Evolutionary conservation across 345 rosid genomes (phyloP).

Genomic region (Brassica napus): DNA sequence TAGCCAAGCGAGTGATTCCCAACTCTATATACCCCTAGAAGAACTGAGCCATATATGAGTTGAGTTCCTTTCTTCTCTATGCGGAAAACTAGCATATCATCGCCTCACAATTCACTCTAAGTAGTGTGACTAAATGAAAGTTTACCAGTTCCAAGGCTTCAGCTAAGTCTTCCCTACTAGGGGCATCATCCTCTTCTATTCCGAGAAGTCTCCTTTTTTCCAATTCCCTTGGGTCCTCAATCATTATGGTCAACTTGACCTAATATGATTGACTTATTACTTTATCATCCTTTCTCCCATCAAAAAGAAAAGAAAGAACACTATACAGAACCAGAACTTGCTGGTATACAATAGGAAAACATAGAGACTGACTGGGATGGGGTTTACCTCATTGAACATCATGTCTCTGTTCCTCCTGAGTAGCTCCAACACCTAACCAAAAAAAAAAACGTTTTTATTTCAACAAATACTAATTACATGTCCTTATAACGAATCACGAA

Average conservation of each 20-base stretch:
- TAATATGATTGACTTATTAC: conserved; percentile 27
- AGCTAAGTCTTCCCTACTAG: conserved; percentile 82
- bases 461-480: neutral
- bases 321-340: no score
- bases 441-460: neutral
- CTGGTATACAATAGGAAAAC: no score
- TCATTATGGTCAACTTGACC: conserved; percentile 82
- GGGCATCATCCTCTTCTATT: conserved; percentile 71
- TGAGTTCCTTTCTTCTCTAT: neutral
- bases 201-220: conserved; percentile 88
- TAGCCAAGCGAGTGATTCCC: conserved; percentile 4
- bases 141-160: conserved; percentile 73
- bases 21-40: conserved; percentile 5
- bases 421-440: conserved; percentile 70
- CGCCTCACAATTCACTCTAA: neutral
- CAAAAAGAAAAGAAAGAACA: no score
- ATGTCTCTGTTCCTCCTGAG: conserved; percentile 87
- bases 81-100: neutral
- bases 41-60: conserved; percentile 4
- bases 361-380: no score
- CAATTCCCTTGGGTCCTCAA: conserved; percentile 89
- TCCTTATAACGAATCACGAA: neutral
- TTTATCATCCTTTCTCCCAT: conserved; percentile 1
- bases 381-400: conserved; percentile 87
- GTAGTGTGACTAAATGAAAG: neutral